Conservation (phyloP, 257 asterid genomes). For the Nicotiana paniculata region DNA sequence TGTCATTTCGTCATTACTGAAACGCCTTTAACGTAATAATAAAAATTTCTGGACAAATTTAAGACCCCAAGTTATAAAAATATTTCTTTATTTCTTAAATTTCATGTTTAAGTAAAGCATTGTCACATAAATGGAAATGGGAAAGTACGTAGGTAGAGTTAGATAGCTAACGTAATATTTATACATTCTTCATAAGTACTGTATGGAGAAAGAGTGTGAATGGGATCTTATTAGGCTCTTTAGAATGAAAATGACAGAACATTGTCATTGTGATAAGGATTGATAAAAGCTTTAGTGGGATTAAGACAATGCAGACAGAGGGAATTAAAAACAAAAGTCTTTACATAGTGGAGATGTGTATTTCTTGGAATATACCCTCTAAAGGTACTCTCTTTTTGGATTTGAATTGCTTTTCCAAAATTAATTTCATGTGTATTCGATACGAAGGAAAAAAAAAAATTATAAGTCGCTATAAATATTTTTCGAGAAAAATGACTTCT, state of each 20-base stretch:
- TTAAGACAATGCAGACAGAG: constrained; percentile 15
- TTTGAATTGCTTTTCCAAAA: neutral
- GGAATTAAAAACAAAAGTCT: too few species aligned
- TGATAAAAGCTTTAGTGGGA: constrained; percentile 13
- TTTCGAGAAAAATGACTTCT: too few species aligned
- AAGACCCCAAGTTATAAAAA: too few species aligned
- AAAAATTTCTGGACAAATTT: too few species aligned
- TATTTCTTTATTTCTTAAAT: too few species aligned
- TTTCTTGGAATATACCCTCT: constrained; percentile 12
- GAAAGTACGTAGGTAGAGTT: too few species aligned
- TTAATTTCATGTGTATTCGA: too few species aligned
- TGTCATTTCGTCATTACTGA: fast-evolving
- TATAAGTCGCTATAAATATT: too few species aligned
- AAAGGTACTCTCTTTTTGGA: neutral
- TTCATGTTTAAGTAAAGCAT: too few species aligned
- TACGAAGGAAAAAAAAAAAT: too few species aligned
- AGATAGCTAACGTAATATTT: neutral
- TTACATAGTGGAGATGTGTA: constrained; percentile 18
- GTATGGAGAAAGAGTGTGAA: neutral
- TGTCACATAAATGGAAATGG: too few species aligned
- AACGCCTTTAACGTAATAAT: too few species aligned
- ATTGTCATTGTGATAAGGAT: constrained; percentile 23
- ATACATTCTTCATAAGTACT: neutral
- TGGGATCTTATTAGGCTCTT: constrained; percentile 19
- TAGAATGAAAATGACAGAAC: constrained; percentile 22